Percentiles rank a stretch among this genome's conserved stretches.
Conservation (phyloP, 176 grass and related monocot genomes). For the Olyra latifolia region DNA sequence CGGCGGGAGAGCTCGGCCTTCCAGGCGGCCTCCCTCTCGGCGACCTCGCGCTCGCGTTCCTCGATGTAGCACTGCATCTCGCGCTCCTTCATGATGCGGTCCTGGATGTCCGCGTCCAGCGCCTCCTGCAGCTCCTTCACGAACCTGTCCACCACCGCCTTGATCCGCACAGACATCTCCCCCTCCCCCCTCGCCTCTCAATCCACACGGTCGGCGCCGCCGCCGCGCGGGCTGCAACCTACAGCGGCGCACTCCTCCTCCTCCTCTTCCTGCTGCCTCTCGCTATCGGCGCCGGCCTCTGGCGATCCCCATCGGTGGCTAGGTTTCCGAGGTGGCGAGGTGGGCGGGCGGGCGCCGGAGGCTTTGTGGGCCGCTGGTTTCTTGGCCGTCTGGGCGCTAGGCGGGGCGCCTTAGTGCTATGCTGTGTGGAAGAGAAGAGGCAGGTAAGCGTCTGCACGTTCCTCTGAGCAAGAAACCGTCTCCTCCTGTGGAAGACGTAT, state of each 20-base stretch:
- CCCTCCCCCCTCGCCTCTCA: background rate
- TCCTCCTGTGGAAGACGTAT: background rate
- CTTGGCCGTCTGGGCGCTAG: background rate
- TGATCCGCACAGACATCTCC: slow-evolving; percentile 91
- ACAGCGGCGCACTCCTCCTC: background rate
- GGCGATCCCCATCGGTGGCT: slow-evolving; percentile 22
- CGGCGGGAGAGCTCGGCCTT: slow-evolving; percentile 97
- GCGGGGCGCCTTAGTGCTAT: background rate
- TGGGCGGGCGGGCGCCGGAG: slow-evolving; percentile 18
- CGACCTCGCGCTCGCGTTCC: slow-evolving; percentile 97
- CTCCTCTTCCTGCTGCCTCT: background rate
- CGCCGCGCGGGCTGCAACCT: background rate
- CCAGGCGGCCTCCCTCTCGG: slow-evolving; percentile 95
- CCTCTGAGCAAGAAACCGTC: accelerated
- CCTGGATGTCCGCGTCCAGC: slow-evolving; percentile 94
- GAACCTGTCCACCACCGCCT: slow-evolving; percentile 97
- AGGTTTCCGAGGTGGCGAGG: slow-evolving; percentile 37
- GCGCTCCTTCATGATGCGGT: slow-evolving; percentile 96
- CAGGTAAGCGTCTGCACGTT: background rate
- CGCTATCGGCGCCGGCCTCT: background rate
- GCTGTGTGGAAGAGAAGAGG: slow-evolving; percentile 21
- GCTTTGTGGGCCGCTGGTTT: slow-evolving; percentile 28
- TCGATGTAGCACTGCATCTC: slow-evolving; percentile 99
- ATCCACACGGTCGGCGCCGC: background rate
- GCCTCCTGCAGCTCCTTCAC: slow-evolving; percentile 96